phyloP scores from a whole-genome alignment of 495 filamentous ascomycete genomes.

The Clavariopsis aquatica region DNA sequence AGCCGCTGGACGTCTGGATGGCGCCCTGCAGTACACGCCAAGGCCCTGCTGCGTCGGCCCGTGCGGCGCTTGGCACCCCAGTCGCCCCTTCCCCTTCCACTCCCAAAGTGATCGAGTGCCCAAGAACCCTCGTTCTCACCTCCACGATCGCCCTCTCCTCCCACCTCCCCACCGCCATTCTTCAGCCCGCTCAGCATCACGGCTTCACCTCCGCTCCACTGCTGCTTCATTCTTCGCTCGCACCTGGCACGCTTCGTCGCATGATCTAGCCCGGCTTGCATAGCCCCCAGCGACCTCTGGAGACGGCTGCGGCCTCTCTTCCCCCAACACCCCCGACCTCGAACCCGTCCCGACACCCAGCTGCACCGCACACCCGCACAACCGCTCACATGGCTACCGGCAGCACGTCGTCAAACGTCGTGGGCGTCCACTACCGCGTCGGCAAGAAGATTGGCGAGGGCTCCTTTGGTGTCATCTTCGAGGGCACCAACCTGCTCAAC shows the following conservation, averaged over 20 bases:
- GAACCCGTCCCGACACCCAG: neutral
- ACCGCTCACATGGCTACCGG: constrained; percentile 60
- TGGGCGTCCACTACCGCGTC: constrained; percentile 97
- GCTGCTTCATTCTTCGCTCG: neutral
- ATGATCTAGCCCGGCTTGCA: constrained; percentile 4
- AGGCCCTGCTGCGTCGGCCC: neutral
- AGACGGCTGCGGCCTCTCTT: constrained; percentile 27
- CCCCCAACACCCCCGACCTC: constrained; percentile 1
- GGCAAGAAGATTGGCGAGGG: constrained; percentile 99
- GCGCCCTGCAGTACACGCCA: neutral
- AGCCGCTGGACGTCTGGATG: neutral
- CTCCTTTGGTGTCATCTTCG: constrained; percentile 98
- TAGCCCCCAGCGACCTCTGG: constrained; percentile 14
- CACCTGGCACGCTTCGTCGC: neutral
- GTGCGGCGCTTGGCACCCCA: constrained; percentile 9
- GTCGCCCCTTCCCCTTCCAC: neutral
- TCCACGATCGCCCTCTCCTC: constrained; percentile 3
- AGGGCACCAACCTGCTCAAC: constrained; percentile 97
- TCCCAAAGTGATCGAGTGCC: constrained; percentile 6
- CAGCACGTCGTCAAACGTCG: constrained; percentile 87
- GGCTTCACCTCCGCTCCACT: neutral
- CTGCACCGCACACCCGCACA: neutral
- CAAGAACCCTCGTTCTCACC: constrained; percentile 1
- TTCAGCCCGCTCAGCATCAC: constrained; percentile 3
- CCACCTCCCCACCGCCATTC: neutral